A percentile compares a stretch with the other conserved stretches of the same genome.
Conservation (phyloP, 2,329 filamentous ascomycete genomes). For the Aspergillus puulaauensis region DNA sequence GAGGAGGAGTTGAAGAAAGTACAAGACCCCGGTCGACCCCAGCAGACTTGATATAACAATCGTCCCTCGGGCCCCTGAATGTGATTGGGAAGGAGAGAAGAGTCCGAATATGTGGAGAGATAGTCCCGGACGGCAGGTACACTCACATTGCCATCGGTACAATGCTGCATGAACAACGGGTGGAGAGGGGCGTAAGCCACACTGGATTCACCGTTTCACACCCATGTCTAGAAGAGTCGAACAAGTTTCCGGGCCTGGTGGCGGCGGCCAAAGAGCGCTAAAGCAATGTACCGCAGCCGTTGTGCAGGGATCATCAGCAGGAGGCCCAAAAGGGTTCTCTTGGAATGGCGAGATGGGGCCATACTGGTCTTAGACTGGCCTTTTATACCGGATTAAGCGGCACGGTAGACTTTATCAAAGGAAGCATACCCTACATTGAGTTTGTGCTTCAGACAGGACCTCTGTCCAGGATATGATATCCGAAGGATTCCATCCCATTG, state of each 20-base stretch:
- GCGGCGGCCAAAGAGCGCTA: neutral
- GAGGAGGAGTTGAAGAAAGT: neutral
- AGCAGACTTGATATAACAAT: neutral
- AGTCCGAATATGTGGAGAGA: neutral
- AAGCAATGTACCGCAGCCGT: neutral
- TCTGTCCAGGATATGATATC: too few species aligned
- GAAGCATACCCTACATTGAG: too few species aligned
- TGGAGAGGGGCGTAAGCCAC: neutral
- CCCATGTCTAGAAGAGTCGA: neutral
- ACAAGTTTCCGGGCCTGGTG: neutral
- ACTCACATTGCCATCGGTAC: neutral
- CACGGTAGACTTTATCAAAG: too few species aligned
- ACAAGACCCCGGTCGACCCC: neutral
- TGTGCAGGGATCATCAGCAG: neutral
- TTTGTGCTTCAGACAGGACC: too few species aligned
- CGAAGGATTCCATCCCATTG: too few species aligned
- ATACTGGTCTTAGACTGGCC: neutral
- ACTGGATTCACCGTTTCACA: neutral
- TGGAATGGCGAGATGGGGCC: neutral
- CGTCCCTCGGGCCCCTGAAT: neutral
- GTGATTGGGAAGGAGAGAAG: neutral
- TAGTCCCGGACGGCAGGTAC: neutral
- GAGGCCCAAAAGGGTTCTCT: neutral
- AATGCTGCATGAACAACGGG: neutral
- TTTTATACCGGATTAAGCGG: neutral